Percentiles rank a stretch among this genome's conserved stretches.
phyloP scores from a whole-genome alignment of 2,329 filamentous ascomycete species.

The Diaporthe helianthi region DNA sequence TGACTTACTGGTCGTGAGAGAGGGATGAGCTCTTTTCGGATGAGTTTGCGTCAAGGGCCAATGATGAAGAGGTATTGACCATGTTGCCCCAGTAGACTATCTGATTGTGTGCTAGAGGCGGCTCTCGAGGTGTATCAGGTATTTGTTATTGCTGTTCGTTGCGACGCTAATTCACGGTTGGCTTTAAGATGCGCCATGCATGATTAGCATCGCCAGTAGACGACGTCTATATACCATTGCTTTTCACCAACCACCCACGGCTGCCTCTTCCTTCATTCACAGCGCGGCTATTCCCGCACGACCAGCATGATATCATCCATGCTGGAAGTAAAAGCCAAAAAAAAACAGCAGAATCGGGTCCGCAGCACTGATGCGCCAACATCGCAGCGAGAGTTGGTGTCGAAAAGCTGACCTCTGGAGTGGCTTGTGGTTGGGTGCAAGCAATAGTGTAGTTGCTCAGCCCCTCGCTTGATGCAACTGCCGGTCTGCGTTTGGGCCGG shows the following conservation, averaged over 20 bases:
- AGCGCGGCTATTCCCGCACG: not conserved
- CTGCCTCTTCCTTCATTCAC: slow-evolving; percentile 22
- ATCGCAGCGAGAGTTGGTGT: not conserved
- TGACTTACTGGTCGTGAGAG: slow-evolving; percentile 9
- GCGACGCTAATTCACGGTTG: not conserved
- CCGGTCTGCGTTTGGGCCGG: slow-evolving; percentile 2
- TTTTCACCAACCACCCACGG: not conserved
- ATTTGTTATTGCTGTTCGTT: not conserved
- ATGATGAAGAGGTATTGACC: slow-evolving; percentile 16
- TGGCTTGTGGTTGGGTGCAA: not conserved
- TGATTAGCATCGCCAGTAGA: not conserved
- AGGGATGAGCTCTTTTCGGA: not conserved
- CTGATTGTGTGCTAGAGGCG: not conserved
- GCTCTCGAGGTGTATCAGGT: not conserved
- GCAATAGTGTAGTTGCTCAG: slow-evolving; percentile 16
- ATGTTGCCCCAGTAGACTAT: not conserved
- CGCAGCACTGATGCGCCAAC: slow-evolving; percentile 2
- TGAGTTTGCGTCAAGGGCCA: not conserved
- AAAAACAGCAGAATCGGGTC: not conserved
- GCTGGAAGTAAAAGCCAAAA: not conserved
- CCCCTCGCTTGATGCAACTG: slow-evolving; percentile 12
- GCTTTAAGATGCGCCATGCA: not conserved
- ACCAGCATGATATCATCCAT: slow-evolving; percentile 7
- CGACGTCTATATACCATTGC: not conserved
- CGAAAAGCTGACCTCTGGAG: not conserved